Conservation (phyloP, 345 rosid species). For the Carallia brachiata region DNA sequence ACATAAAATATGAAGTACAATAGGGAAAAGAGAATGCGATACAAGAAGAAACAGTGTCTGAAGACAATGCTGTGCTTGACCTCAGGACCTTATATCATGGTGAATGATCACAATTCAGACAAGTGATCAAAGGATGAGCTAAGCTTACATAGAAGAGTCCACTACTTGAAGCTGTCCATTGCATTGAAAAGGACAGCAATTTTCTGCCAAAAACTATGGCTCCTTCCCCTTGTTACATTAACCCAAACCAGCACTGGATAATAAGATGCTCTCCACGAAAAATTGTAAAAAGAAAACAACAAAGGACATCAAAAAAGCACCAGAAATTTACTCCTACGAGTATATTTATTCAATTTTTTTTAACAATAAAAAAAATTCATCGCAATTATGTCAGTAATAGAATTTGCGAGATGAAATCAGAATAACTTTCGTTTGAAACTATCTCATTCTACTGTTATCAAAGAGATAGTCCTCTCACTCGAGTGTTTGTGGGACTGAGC, state of each 20-base stretch:
- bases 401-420: too few relatives aligned
- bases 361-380: too few relatives aligned
- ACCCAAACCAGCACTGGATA: constrained; percentile 4
- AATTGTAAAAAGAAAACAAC: background rate
- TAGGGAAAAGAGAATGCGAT: background rate
- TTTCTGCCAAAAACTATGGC: background rate
- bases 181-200: background rate
- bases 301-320: background rate
- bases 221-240: background rate
- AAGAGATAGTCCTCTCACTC: too few relatives aligned
- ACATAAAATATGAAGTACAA: background rate
- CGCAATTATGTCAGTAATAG: too few relatives aligned
- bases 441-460: too few relatives aligned
- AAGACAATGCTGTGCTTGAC: background rate
- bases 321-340: background rate
- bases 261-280: background rate
- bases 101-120: background rate
- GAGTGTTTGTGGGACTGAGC: too few relatives aligned
- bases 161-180: background rate
- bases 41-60: too few relatives aligned
- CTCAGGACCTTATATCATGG: background rate
- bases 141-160: background rate
- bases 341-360: too few relatives aligned
- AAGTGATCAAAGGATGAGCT: background rate
- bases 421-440: too few relatives aligned